Base-by-base conservation (phyloP, 371 early-diverging fungal species). In the Syncephalis fuscata region DNA sequence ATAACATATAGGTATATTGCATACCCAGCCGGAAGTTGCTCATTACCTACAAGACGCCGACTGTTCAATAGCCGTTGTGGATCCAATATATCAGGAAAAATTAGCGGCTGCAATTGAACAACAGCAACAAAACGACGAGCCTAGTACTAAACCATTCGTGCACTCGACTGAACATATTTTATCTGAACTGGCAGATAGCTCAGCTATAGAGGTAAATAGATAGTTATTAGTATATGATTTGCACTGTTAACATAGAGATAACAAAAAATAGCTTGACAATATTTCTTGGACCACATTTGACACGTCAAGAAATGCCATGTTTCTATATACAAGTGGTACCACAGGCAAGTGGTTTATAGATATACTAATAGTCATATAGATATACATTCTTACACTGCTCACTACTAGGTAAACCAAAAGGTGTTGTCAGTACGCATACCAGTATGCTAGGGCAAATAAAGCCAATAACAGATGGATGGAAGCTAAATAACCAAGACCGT, bases 311-410 rank as follows among this genome's bases (percentile, higher is more conserved):
- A 56, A 76, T 17, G 85, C 85, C 0, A 46, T 85, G 60, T 79
- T 88, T 50, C 77, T 88, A 17, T 88, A 82, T 63, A 89, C 88
- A 0, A 80, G 80, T 53, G 86, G 82, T 8, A 82, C 80, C 0
- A 80, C 80, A 3, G 76, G 77, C 45, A 61, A 54, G 45, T 11
- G 32, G 38, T 16, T 10, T 42, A 16, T 3, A 21, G 21, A 1
- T 15, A 14, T 14, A 26, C 8, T 39, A 26, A 23, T 25, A 15
- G 36, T 39, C 20, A 32, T 32, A 32, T 32, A 32, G 4, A 32
- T 32, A 32, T 32, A 32, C 15, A 41, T 19, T n/a, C 38, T 37
- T 9, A 37, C n/a, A n/a, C 9, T n/a, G n/a, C 38, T 37, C 38
- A 37, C 38, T 32, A n/a, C n/a, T 51, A 65, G 81, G 79, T 21